Evolutionary conservation across 176 grass and related monocot genomes (phyloP).

Genomic region (Saccharum officinarum): DNA sequence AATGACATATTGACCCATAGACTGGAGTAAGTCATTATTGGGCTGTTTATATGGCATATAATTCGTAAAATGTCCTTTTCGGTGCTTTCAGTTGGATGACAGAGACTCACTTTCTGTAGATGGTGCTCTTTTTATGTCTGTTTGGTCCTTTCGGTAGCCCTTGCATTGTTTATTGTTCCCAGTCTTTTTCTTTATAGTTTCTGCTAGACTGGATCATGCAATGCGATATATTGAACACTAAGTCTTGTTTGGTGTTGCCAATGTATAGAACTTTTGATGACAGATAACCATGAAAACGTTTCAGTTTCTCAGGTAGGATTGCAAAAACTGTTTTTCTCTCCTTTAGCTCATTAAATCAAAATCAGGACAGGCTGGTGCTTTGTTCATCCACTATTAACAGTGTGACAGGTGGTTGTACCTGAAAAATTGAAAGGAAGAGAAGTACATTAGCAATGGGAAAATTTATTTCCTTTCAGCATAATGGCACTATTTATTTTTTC

Average conservation of each 20-base stretch:
- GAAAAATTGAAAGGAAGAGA: not conserved
- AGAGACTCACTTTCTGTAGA: not conserved
- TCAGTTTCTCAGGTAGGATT: slow-evolving; percentile 31
- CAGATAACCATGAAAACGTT: slow-evolving; percentile 3
- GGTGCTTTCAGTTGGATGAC: slow-evolving; percentile 19
- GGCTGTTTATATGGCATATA: not conserved
- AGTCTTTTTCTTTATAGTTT: slow-evolving; percentile 27
- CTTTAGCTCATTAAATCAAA: not conserved
- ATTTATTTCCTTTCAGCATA: not conserved
- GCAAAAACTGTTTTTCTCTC: slow-evolving; percentile 11
- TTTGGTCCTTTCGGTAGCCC: slow-evolving; percentile 8
- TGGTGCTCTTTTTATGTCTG: slow-evolving; percentile 4
- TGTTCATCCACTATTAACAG: not conserved
- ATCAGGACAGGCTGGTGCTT: not conserved
- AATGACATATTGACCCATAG: not conserved
- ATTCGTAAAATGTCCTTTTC: not conserved
- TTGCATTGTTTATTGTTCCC: slow-evolving; percentile 10
- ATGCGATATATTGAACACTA: slow-evolving; percentile 8
- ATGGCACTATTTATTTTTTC: not conserved
- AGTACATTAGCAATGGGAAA: not conserved
- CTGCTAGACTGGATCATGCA: not conserved
- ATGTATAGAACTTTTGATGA: not conserved
- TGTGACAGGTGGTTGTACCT: not conserved
- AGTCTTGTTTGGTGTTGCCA: not conserved
- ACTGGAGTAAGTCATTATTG: not conserved